These are phyloP conservation scores for Jackrogersella minutella DNA, from an alignment of 495 filamentous ascomycete genomes.

Conservation along the genomic window DNA sequence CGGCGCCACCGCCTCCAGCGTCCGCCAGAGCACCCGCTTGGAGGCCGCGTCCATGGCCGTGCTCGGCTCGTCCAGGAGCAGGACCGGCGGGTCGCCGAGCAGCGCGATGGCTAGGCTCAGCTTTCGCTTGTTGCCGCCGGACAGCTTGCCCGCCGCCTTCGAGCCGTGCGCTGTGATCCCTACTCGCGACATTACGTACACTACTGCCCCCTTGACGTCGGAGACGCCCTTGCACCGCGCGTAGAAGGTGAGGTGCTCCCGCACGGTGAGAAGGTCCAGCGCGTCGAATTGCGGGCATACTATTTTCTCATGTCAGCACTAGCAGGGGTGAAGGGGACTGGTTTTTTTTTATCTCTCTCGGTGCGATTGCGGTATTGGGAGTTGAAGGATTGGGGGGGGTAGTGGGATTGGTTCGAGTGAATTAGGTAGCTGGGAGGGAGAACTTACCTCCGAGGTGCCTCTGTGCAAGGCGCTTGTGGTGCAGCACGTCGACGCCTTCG, in stretches of 20 bases:
- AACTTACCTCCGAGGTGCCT: constrained; percentile 40
- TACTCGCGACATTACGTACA: constrained; percentile 58
- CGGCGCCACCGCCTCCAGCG: constrained; percentile 56
- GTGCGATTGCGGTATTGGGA: constrained; percentile 33
- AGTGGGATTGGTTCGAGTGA: not conserved
- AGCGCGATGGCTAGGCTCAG: constrained; percentile 70
- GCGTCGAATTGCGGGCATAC: constrained; percentile 72
- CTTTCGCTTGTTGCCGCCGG: constrained; percentile 73
- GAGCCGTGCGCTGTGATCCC: constrained; percentile 59
- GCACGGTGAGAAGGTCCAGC: constrained; percentile 65
- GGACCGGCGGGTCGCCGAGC: constrained; percentile 70
- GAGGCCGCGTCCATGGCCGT: constrained; percentile 71
- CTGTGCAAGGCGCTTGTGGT: constrained; percentile 33
- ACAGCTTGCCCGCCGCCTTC: constrained; percentile 64
- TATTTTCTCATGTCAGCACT: constrained; percentile 35
- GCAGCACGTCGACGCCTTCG: constrained; percentile 65
- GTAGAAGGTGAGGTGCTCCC: constrained; percentile 72
- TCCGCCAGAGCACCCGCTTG: constrained; percentile 70
- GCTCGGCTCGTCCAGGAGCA: constrained; percentile 69
- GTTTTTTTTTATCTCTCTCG: not conserved
- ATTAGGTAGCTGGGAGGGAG: not conserved
- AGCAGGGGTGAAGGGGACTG: not conserved
- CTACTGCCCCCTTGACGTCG: constrained; percentile 62
- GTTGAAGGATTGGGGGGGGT: not conserved
- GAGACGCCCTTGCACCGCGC: constrained; percentile 66